Base-by-base conservation (phyloP, 495 filamentous ascomycete species). In the Schizothecium vesticola region DNA sequence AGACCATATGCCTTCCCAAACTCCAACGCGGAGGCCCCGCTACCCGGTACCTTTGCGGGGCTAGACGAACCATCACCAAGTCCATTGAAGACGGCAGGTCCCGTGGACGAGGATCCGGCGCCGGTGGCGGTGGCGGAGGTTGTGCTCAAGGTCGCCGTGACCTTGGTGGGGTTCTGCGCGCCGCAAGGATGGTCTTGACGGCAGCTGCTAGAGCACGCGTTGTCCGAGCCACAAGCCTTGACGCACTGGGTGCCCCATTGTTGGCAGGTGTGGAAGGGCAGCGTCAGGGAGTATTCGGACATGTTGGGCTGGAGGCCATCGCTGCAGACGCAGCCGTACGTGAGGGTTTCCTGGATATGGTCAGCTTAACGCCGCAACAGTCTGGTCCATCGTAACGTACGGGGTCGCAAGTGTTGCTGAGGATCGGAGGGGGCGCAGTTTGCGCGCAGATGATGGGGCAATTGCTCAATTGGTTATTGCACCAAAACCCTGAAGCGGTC, bases 371-470 rank as follows among this genome's bases (percentile, higher is more conserved):
- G 25, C 33, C 29, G 25, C 11, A 36, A 21, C 25, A 8, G 28
- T 28, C 58, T 21, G 21, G 21, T 66, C 10, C 26, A 19, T 31
- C 23, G 25, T 19, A 12, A 80, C 91, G 77, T 85, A 94, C 92
- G 19, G 90, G 71, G 73, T 91, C 84, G 76, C 93, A 96, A 29
- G 74, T 80, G 78, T 97, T 96, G 21, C 76, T 69, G 7, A 77
- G 70, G 26, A 88, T 86, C 5, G 69, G 69, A 55, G 82, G 83
- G 12, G 82, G 78, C 13, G 86, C 74, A 26, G 86, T 75, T 72
- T 96, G 91, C 56, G 90, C 80, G 81, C 93, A 97, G 73, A 97
- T 87, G 65, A 92, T 81, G 8, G 91, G 91, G 76, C 92, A 96
- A 61, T 85, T 80, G 59, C 86, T 85, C 61, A 77, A 82, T 76